Evolutionary conservation across 805 yeast genomes (phyloP).

Genomic region (Candida odintsovae): DNA sequence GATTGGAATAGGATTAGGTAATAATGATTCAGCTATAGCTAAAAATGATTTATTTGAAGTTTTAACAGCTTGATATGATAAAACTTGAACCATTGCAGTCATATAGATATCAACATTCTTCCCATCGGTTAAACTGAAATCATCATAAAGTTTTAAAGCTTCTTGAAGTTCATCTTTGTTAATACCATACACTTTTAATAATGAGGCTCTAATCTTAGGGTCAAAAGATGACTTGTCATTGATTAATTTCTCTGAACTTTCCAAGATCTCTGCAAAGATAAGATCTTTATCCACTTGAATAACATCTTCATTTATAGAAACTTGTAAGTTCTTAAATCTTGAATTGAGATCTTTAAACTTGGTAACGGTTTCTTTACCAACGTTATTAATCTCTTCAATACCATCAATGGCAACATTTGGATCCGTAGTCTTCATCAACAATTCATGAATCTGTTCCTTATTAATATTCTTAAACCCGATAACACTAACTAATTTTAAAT

Average conservation of each 20-base stretch:
- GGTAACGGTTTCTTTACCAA: background rate
- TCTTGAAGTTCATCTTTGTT: slow-evolving; percentile 6
- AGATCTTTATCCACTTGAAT: background rate
- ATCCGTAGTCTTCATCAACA: slow-evolving; percentile 11
- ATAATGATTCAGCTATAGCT: slow-evolving; percentile 33
- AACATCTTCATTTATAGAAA: background rate
- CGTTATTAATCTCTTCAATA: slow-evolving; percentile 1
- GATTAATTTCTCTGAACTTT: background rate
- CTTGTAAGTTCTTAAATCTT: background rate
- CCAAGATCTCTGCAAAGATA: background rate
- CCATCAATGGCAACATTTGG: slow-evolving; percentile 8
- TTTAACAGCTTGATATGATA: slow-evolving; percentile 35
- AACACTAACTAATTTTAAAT: background rate
- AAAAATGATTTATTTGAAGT: slow-evolving; percentile 25
- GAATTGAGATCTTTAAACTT: background rate
- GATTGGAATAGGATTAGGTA: slow-evolving; percentile 21
- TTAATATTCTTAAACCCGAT: background rate
- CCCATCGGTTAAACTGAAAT: slow-evolving; percentile 33
- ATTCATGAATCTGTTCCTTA: slow-evolving; percentile 7
- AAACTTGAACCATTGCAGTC: slow-evolving; percentile 34
- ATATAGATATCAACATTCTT: slow-evolving; percentile 36
- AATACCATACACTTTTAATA: slow-evolving; percentile 14
- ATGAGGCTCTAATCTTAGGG: slow-evolving; percentile 3
- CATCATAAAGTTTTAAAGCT: slow-evolving; percentile 20
- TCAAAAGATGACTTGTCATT: background rate